Conservation (phyloP, 805 yeast genomes). For the Wickerhamomyces canadensis region DNA sequence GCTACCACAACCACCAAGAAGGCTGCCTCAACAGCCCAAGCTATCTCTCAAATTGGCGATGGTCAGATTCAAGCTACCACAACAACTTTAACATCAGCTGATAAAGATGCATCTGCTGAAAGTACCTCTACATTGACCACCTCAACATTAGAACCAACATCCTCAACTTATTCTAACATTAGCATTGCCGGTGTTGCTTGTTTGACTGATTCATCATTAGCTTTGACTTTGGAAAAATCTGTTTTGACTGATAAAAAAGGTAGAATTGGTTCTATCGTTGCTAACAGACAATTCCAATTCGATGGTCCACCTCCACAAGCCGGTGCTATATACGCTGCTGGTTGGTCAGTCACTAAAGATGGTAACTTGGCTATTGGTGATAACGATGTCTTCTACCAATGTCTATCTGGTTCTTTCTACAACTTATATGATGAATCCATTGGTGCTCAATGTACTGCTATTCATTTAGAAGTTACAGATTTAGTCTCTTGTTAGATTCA, state of each 20-base stretch:
- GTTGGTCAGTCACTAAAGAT: constrained; percentile 53
- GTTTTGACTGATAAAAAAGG: constrained; percentile 53
- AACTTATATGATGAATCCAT: constrained; percentile 65
- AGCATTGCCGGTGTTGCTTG: constrained; percentile 31
- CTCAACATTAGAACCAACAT: constrained; percentile 23
- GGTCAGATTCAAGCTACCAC: constrained; percentile 25
- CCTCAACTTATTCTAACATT: neutral
- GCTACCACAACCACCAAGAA: too few species aligned
- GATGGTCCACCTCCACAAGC: constrained; percentile 88
- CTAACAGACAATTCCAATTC: constrained; percentile 81
- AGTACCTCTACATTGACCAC: constrained; percentile 7
- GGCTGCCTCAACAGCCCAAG: constrained; percentile 25
- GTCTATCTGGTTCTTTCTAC: constrained; percentile 73
- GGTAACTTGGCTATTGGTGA: constrained; percentile 61
- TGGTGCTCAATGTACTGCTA: constrained; percentile 59
- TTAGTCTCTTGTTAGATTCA: constrained; percentile 45
- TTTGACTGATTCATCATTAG: constrained; percentile 42
- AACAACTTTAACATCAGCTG: constrained; percentile 20
- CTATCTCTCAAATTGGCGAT: constrained; percentile 16
- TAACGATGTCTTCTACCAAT: constrained; percentile 60
- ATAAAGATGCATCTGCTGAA: constrained; percentile 13
- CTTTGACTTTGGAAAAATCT: constrained; percentile 47
- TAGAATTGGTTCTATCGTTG: constrained; percentile 74
- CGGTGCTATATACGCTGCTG: constrained; percentile 65
- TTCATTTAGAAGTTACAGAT: constrained; percentile 54